Evolutionary conservation across 2,329 filamentous ascomycete species (phyloP).

Genomic region (Ophiostoma perfectum): DNA sequence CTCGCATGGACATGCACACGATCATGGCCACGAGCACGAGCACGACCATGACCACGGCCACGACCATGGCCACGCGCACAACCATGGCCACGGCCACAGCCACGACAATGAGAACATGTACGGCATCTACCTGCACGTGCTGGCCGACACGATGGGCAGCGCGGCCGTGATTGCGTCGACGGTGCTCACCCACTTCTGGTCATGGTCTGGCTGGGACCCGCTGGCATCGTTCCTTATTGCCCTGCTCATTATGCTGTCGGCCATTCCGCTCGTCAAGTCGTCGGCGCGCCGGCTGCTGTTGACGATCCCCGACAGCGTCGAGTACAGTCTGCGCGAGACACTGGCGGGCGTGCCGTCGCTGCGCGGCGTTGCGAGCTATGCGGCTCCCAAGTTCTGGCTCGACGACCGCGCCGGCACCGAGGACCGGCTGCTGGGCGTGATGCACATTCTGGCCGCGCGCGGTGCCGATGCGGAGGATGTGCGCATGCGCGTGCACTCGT

Average conservation of each 20-base stretch:
- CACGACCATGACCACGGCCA: slow-evolving; percentile 32
- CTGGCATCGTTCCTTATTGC: slow-evolving; percentile 91
- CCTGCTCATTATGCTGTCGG: slow-evolving; percentile 85
- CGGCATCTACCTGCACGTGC: slow-evolving; percentile 90
- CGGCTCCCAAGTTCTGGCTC: slow-evolving; percentile 87
- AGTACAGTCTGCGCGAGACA: slow-evolving; percentile 82
- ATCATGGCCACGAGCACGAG: slow-evolving; percentile 34
- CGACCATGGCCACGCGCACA: slow-evolving; percentile 33
- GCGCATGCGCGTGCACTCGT: slow-evolving; percentile 66
- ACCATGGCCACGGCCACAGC: slow-evolving; percentile 40
- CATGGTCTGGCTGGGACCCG: slow-evolving; percentile 92
- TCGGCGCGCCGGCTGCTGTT: slow-evolving; percentile 79
- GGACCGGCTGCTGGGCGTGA: slow-evolving; percentile 68
- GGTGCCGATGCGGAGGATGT: slow-evolving; percentile 77
- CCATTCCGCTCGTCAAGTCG: slow-evolving; percentile 78
- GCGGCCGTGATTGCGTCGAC: slow-evolving; percentile 93
- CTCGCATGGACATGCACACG: slow-evolving; percentile 32
- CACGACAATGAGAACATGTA: slow-evolving; percentile 97
- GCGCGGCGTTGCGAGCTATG: slow-evolving; percentile 77
- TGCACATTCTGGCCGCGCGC: slow-evolving; percentile 74
- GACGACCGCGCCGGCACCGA: slow-evolving; percentile 61
- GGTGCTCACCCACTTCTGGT: slow-evolving; percentile 75
- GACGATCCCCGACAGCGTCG: slow-evolving; percentile 74
- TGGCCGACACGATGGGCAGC: slow-evolving; percentile 91
- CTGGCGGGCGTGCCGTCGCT: slow-evolving; percentile 77